Evolutionary conservation across 2,329 filamentous ascomycete species (phyloP), one percentile per base, ranked within the genome.

Genomic region (Fusarium goolgardi): DNA sequence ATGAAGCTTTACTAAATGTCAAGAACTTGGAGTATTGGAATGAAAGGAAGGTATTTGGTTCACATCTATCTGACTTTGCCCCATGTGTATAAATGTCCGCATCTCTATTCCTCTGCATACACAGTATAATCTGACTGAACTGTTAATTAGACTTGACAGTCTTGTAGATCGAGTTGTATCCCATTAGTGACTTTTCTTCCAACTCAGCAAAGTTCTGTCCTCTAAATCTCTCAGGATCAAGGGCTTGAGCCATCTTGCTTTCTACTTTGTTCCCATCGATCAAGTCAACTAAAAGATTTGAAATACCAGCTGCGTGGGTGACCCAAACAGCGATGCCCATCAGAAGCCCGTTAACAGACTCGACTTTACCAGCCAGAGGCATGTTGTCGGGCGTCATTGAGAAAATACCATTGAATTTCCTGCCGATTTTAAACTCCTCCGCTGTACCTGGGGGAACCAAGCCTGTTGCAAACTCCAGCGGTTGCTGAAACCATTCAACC

Each of bases 381-480:
- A 73, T 73, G 23, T 73, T 73, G 15, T 73, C 71, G 1, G 71
- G 71, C 0, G 71, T 73, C 70, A 73, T 73, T 1, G 71, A 73
- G 39, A 73, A 73, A 6, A 73, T 63, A 8, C 71, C 71, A 11
- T 73, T 73, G 31, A 73, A 73, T 6, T 45, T 35, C 1, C 50
- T 62, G 0, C 63, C 61, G 4, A 49, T 13, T 12, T 37, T 16
- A 10, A 73, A 72, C 8, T 71, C 55, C 7, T 39, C 37, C 0
- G 47, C 46, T 2, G 63, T 46, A 32, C 45, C 18, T 0, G 62
- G 37, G 5, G 71, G 71, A 3, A 73, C 32, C 3, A 73, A n/a
- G 0, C 53, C 53, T 0, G 41, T 59, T 1, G 65, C 70, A 2
- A 55, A 47, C 3, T 59, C 59, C 7, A 73, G 37, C 1, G 71